Conservation (phyloP, 139 green algal genomes). For the Medakamo hakoo region DNA sequence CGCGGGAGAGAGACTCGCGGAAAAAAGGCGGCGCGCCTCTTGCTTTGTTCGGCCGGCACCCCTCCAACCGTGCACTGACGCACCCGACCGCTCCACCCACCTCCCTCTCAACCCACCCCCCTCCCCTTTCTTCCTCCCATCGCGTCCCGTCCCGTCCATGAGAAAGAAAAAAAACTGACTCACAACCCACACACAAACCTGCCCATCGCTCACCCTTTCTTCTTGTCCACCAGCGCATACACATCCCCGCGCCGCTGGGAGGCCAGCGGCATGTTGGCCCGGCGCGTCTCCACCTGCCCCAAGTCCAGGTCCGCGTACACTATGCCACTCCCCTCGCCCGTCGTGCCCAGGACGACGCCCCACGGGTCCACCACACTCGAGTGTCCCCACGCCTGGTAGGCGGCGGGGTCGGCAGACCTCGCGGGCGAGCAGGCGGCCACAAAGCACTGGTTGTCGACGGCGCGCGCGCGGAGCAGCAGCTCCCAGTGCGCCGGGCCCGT, state of each 20-base stretch:
- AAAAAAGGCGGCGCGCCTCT: no score
- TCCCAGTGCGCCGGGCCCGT: constrained; percentile 87
- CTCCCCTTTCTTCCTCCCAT: neutral
- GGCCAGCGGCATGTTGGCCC: constrained; percentile 55
- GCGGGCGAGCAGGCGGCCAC: constrained; percentile 81
- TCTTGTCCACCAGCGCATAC: constrained; percentile 56
- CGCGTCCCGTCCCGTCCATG: neutral
- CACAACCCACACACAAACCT: neutral
- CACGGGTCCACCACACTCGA: constrained; percentile 60
- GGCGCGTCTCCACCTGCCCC: constrained; percentile 27
- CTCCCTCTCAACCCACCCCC: no score
- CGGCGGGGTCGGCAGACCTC: constrained; percentile 19
- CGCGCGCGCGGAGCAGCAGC: constrained; percentile 69
- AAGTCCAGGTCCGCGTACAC: constrained; percentile 54
- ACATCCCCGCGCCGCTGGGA: constrained; percentile 65
- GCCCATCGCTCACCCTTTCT: constrained; percentile 7
- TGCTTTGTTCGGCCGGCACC: no score
- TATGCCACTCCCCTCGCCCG: constrained; percentile 20
- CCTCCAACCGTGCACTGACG: no score
- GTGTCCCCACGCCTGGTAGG: constrained; percentile 59
- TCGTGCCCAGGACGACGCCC: constrained; percentile 44
- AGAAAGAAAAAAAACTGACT: neutral
- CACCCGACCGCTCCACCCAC: no score
- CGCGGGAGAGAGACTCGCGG: no score
- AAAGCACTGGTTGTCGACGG: constrained; percentile 91